Base-by-base conservation (phyloP, 192 early-diverging fungal species). In the Pilobolus umbonatus region DNA sequence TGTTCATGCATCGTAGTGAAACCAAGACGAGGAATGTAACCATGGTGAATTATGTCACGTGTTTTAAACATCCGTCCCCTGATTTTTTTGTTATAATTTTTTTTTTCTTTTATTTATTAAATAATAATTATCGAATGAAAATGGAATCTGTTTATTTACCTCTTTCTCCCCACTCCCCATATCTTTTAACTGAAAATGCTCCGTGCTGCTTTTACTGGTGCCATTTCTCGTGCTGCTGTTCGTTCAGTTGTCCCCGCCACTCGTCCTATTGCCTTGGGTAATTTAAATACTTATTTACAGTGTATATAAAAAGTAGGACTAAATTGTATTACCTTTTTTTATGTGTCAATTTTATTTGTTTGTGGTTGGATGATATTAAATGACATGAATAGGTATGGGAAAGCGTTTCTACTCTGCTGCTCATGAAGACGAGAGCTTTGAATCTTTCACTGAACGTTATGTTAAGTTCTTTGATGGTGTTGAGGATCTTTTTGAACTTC, bases 401-500 rank as follows among this genome's bases (percentile, higher is more conserved):
- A 83, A 83, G 45, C 82, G 83, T 66, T 73, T 74, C 70, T 91
- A 86, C 64, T 87, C 89, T 24, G 74, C 79, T 32, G 67, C 56
- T 28, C 84, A 87, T 74, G 75, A 80, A 31, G 84, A 86, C 46
- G 87, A 88, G 60, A 80, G 85, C 38, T 92, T 81, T 65, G 90
- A 92, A 67, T 80, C 83, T 51, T 88, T 85, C 69, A 86, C 80
- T 32, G 80, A 84, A 62, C 88, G 87, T 55, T 90, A 88, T 61
- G 80, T 87, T 65, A 80, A 82, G 71, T 90, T 90, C 67, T 92
- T 92, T 72, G 86, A 90, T 55, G 81, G 82, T 56, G 87, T 87
- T 51, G 89, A 92, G 50, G 95, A 99, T 79, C 83, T 90, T 65
- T 97, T 96, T 76, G 96, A 99, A 81, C 83, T 99, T 39, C 92